A percentile compares a stretch with the other conserved stretches of the same genome.
phyloP scores from a whole-genome alignment of 352 stramenopile genomes.

The Peronospora belbahrii region DNA sequence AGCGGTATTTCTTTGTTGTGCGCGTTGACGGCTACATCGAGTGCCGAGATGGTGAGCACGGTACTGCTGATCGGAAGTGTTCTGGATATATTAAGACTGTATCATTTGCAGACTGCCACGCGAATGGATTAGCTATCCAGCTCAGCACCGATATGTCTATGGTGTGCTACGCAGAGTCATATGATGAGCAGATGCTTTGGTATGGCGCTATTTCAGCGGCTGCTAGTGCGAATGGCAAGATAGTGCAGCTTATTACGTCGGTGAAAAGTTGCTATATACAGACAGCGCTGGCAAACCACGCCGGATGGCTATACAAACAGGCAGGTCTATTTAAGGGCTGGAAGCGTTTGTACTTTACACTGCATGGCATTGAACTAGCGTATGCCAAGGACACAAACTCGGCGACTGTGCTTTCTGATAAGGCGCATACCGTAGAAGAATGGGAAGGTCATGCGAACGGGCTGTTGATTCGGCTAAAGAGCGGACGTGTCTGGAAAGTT shows the following conservation, averaged over 20 bases:
- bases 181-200: slow-evolving; percentile 81
- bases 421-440: slow-evolving; percentile 48
- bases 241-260: slow-evolving; percentile 25
- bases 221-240: slow-evolving; percentile 43
- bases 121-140: slow-evolving; percentile 64
- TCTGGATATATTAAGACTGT: slow-evolving; percentile 67
- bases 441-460: slow-evolving; percentile 69
- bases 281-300: slow-evolving; percentile 60
- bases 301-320: slow-evolving; percentile 76
- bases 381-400: slow-evolving; percentile 73
- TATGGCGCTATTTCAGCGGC: slow-evolving; percentile 61
- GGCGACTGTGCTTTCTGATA: slow-evolving; percentile 47
- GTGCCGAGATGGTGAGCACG: slow-evolving; percentile 47
- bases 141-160: slow-evolving; percentile 52
- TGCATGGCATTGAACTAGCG: slow-evolving; percentile 65
- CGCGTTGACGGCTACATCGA: slow-evolving; percentile 68
- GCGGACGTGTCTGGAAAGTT: slow-evolving; percentile 59
- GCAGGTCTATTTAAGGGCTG: slow-evolving; percentile 70
- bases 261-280: slow-evolving; percentile 78
- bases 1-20: slow-evolving; percentile 50
- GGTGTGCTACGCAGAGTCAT: slow-evolving; percentile 71
- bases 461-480: slow-evolving; percentile 55
- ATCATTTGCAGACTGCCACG: slow-evolving; percentile 60
- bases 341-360: slow-evolving; percentile 76
- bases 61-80: slow-evolving; percentile 29